Evolutionary conservation across 1,284 basidiomycete species (phyloP), one percentile per base, ranked within the genome.

Genomic region (Schizophyllum amplum): DNA sequence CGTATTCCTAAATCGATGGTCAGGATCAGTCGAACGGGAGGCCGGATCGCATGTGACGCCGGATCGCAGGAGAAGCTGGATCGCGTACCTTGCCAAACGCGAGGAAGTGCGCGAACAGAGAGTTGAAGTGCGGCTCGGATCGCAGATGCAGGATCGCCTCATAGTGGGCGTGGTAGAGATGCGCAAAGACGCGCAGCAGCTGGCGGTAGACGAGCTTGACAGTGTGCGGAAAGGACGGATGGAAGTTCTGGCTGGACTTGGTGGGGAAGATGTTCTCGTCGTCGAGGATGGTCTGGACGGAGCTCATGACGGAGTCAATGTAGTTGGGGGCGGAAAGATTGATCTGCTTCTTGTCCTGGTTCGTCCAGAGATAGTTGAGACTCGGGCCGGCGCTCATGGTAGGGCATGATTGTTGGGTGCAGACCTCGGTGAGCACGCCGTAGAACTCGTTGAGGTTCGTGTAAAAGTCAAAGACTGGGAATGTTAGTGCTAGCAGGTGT

Each of bases 301-400:
- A 97, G 2, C 93, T 94, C 90, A 98, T 96, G 66, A 98, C 96
- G 66, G 94, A 98, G 76, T 99, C 96, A 66, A 98, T 96, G 72
- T 99, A 99, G n/a, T 94, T 96, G 5, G 97, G 94, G 4, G 96
- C 96, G 0, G 97, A 88, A 0, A 98, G 79, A 62, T 90, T 82
- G 42, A 96, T 88, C 64, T 90, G 88, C 68, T 95, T 95, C 58
- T 94, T 90, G 69, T 87, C 90, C 66, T 90, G 88, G 70, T 94
- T 95, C 62, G 92, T 88, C 96, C 96, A 99, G 0, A 90, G 90
- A 72, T 98, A 98, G 72, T 94, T 95, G 65, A 98, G 77, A 50
- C 94, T 81, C 33, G 83, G 78, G 1, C 96, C 94, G 1, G 90
- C 95, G 22, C 90, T 84, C 97, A 99, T 99, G 5, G 90, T 88